phyloP scores from a whole-genome alignment of 1,139 yeast genomes.

The Tardiomyces depauwii region DNA sequence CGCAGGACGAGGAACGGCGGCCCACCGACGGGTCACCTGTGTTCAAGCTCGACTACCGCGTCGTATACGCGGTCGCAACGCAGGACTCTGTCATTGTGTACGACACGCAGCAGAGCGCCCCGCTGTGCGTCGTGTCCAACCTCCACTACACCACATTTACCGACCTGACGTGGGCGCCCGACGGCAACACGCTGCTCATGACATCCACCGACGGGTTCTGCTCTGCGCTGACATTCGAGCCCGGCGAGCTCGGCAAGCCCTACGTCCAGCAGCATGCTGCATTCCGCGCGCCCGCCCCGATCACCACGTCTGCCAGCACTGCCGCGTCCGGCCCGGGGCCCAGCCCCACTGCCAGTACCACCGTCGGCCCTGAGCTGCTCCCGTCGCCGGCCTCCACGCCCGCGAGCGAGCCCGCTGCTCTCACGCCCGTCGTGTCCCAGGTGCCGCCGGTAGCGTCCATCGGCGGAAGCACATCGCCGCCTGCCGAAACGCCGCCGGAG shows the following conservation, averaged over 20 bases:
- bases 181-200: constrained; percentile 60
- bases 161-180: constrained; percentile 73
- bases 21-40: constrained; percentile 18
- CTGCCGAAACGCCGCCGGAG: constrained; percentile 5
- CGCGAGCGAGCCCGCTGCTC: constrained; percentile 1
- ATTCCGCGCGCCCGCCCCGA: background rate
- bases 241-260: constrained; percentile 41
- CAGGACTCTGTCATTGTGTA: constrained; percentile 77
- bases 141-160: constrained; percentile 84
- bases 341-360: background rate
- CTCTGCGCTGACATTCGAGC: constrained; percentile 47
- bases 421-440: constrained; percentile 5
- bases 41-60: constrained; percentile 56
- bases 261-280: constrained; percentile 9
- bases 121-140: constrained; percentile 66
- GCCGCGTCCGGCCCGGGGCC: constrained; percentile 2
- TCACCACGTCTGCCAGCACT: constrained; percentile 1
- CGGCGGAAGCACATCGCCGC: constrained; percentile 2
- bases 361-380: background rate
- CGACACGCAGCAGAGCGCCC: constrained; percentile 59
- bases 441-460: constrained; percentile 6
- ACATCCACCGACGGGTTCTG: constrained; percentile 96
- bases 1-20: background rate
- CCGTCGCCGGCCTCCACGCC: constrained; percentile 3
- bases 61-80: constrained; percentile 89